A percentile compares a stretch with the other conserved stretches of the same genome.
Conservation (phyloP, 2,329 filamentous ascomycete genomes). For the Chrysoporthe deuterocubensis region DNA sequence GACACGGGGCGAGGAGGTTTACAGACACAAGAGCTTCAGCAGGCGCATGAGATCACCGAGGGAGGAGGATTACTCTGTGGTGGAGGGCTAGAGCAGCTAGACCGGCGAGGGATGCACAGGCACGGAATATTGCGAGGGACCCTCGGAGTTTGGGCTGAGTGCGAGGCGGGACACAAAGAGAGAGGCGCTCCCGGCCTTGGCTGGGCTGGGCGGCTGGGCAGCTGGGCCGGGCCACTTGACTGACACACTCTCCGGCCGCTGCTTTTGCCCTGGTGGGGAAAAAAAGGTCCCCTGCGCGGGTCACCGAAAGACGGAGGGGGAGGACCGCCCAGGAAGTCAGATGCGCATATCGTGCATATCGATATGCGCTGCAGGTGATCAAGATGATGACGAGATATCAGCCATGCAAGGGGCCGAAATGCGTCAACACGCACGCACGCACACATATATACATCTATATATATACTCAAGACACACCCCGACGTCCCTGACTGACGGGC, state of each 20-base stretch:
- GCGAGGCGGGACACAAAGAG: background rate
- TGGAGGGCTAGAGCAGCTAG: background rate
- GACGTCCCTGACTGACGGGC: too few species aligned
- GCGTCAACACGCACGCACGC: background rate
- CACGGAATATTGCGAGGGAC: background rate
- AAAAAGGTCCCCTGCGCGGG: background rate
- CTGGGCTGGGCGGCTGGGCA: too few species aligned
- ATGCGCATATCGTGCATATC: background rate
- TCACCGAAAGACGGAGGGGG: background rate
- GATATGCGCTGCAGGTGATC: background rate
- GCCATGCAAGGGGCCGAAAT: background rate
- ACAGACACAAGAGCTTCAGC: background rate
- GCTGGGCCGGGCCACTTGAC: background rate
- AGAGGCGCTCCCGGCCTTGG: too few species aligned
- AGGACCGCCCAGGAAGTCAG: background rate
- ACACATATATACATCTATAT: background rate
- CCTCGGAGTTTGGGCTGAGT: constrained; percentile 2
- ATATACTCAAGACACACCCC: background rate
- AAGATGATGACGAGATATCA: background rate
- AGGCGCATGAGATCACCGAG: background rate
- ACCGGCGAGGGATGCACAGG: background rate
- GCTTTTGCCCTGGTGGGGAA: background rate
- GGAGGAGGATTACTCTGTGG: background rate
- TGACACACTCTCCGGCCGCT: background rate
- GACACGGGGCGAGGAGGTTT: too few species aligned